Evolutionary conservation across 2,329 filamentous ascomycete species (phyloP), one percentile per base, ranked within the genome.

Genomic region (Hirsutella minnesotensis): DNA sequence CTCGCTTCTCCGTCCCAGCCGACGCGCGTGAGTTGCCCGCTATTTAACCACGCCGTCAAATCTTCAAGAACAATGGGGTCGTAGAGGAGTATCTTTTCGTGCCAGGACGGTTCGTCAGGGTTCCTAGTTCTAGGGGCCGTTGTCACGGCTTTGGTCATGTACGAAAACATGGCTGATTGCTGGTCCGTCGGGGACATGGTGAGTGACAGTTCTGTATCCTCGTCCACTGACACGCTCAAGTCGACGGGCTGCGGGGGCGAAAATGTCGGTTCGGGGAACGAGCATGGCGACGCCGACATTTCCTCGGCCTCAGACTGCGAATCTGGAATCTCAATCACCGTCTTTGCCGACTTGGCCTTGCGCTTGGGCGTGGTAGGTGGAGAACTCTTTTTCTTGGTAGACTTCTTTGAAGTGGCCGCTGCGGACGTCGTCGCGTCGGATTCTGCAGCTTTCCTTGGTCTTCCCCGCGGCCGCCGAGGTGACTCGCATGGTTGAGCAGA

Each of bases 31-130:
- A 89, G 62, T 20, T 78, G 76, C 12, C 82, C 82, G 3, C 72
- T 72, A 51, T 95, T 95, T 15, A 96, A 64, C 84, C 88, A 96
- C 0, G 67, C 64, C 0, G 89, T 75, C 13, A 98, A 67, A 50
- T 95, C 88, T 61, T 96, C 90, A 0, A 95, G 63, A 1, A 92
- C 72, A 36, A 98, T 83, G 0, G 90, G 87, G 53, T 96, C 89
- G 57, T 94, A 96, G 58, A 96, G 77, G 5, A 96, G 68, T 38
- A 98, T 95, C 64, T 88, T 94, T 62, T 96, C 87, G 52, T 94
- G 73, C 86, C 89, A 96, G 2, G 77, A 87, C 13, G 77, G 78
- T 3, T 70, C 57, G 7, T 49, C 48, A 1, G 70, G 62, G 49
- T 80, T 66, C 4, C 53, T 66, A 0, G 73, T 68, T 12, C 66